phyloP scores from a whole-genome alignment of 2,329 filamentous ascomycete species.

The Aspergillus unguis region DNA sequence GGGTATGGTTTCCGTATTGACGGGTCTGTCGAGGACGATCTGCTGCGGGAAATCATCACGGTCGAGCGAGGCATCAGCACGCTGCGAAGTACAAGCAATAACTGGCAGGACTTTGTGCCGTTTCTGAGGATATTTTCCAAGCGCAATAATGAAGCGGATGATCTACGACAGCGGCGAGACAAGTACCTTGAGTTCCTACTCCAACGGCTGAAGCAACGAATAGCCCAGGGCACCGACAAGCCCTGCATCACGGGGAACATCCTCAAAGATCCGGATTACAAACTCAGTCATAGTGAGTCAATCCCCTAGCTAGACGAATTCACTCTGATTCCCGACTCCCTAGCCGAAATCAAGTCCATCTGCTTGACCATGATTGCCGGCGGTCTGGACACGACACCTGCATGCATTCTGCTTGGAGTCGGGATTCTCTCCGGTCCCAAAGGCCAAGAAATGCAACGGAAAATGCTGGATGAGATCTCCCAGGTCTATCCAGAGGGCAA shows the following conservation, averaged over 20 bases:
- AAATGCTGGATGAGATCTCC: slow-evolving; percentile 67
- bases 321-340: slow-evolving; percentile 22
- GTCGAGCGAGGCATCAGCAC: slow-evolving; percentile 74
- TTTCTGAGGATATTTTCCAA: slow-evolving; percentile 63
- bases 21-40: slow-evolving; percentile 63
- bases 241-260: slow-evolving; percentile 69
- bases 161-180: slow-evolving; percentile 66
- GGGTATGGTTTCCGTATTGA: slow-evolving; percentile 77
- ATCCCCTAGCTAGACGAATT: too few relatives aligned
- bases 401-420: slow-evolving; percentile 74
- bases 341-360: slow-evolving; percentile 74
- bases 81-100: slow-evolving; percentile 74
- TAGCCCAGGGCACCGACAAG: slow-evolving; percentile 61
- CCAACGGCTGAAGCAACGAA: slow-evolving; percentile 58
- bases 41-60: slow-evolving; percentile 69
- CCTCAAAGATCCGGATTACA: slow-evolving; percentile 65
- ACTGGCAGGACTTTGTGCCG: slow-evolving; percentile 83
- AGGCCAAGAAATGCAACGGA: slow-evolving; percentile 67
- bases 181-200: slow-evolving; percentile 61
- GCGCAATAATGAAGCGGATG: slow-evolving; percentile 60
- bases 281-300: slow-evolving; percentile 60
- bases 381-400: slow-evolving; percentile 76
- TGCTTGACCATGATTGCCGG: slow-evolving; percentile 79
- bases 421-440: slow-evolving; percentile 67
- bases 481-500: slow-evolving; percentile 68